Evolutionary conservation across 208 protist species (phyloP).

Genomic region (Trypanosoma grayi): DNA sequence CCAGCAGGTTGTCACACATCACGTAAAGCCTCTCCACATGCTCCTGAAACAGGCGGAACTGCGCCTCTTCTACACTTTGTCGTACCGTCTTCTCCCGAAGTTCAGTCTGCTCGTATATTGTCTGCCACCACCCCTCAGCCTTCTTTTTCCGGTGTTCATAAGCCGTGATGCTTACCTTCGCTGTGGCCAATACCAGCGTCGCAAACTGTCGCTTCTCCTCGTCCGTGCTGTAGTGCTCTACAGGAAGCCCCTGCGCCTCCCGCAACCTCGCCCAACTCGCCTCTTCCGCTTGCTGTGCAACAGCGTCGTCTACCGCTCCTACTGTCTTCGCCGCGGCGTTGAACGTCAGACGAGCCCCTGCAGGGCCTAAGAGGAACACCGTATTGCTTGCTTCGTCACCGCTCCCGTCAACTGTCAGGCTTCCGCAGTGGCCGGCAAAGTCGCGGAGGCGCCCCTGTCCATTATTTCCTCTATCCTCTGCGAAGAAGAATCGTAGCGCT

Average conservation of each 20-base stretch:
- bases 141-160: slow-evolving; percentile 8
- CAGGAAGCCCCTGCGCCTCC: not conserved
- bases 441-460: slow-evolving; percentile 1
- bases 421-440: slow-evolving; percentile 4
- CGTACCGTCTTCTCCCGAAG: slow-evolving; percentile 1
- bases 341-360: slow-evolving; percentile 8
- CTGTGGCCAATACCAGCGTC: not conserved
- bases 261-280: slow-evolving; percentile 15
- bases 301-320: slow-evolving; percentile 1
- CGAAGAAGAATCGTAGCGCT: not conserved
- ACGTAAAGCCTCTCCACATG: slow-evolving; percentile 20
- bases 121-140: slow-evolving; percentile 19
- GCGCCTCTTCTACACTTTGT: not conserved
- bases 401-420: not conserved
- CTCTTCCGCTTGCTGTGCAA: slow-evolving; percentile 13
- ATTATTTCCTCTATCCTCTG: not conserved
- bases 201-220: slow-evolving; percentile 18
- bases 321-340: slow-evolving; percentile 10
- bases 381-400: not conserved
- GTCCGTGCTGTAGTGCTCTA: not conserved
- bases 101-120: slow-evolving; percentile 10
- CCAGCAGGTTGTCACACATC: slow-evolving; percentile 23
- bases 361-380: slow-evolving; percentile 17
- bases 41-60: slow-evolving; percentile 19
- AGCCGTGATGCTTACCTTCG: not conserved